Evolutionary conservation across 495 filamentous ascomycete species (phyloP).

Genomic region (Penicillium coprophilum): DNA sequence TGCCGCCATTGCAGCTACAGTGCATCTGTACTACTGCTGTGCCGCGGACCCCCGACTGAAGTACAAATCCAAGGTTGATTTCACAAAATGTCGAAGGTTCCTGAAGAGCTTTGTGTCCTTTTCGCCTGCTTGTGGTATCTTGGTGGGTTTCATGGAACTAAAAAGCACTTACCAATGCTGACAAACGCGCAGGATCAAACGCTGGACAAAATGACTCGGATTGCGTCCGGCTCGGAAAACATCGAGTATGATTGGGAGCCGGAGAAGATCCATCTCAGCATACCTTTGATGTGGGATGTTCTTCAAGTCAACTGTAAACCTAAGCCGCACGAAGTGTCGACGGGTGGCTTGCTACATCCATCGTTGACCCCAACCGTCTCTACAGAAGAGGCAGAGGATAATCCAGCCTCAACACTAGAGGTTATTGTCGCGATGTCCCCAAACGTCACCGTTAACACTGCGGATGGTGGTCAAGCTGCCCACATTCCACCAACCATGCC

Average conservation of each 20-base stretch:
- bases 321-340: constrained; percentile 27
- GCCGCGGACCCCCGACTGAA: constrained; percentile 44
- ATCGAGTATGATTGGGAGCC: constrained; percentile 48
- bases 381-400: constrained; percentile 29
- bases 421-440: constrained; percentile 48
- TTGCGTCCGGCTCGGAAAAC: constrained; percentile 44
- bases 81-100: constrained; percentile 46
- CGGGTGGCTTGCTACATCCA: constrained; percentile 33
- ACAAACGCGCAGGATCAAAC: constrained; percentile 33
- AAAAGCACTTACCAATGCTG: not conserved
- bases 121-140: constrained; percentile 37
- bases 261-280: constrained; percentile 48
- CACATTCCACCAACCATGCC: constrained; percentile 36
- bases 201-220: constrained; percentile 43
- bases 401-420: constrained; percentile 37
- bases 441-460: constrained; percentile 44
- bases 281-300: constrained; percentile 52
- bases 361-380: constrained; percentile 30
- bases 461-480: constrained; percentile 44
- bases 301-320: constrained; percentile 42
- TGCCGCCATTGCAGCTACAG: constrained; percentile 46
- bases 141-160: constrained; percentile 28
- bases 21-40: constrained; percentile 49
- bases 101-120: constrained; percentile 42
- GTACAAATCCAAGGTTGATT: constrained; percentile 46